Base-by-base conservation (phyloP, 306 rosid species). In the Argentina anserina region DNA sequence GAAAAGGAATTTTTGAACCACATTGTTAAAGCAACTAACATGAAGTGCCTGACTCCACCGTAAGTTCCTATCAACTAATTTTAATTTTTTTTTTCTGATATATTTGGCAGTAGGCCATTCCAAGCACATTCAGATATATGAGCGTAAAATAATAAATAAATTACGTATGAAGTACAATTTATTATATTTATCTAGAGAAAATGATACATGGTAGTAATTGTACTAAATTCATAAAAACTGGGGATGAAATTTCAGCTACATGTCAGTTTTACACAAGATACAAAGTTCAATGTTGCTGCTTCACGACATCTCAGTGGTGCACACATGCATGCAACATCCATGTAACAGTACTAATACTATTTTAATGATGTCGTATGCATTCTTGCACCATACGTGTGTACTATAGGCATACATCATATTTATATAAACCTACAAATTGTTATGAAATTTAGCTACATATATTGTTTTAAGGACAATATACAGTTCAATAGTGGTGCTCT, bases 21-120 rank as follows among this genome's bases (percentile, higher is more conserved):
- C 78, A 87, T 89, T 68, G 87, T 89, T 71, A 92, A 89, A 81
- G 88, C 93, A 31, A 92, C 96, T 17, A 92, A 92, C 80, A 92
- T 92, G 97, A 92, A 89, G 81, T 92, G 97, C 88, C 83, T 92
- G 73, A 92, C 96, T 56, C 96, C 96, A 39, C 90, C 78, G 96
- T 92, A 88, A 81, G 93, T 83, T 64, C 76, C 20, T 77, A 52
- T 50, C 15, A 69, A 71, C 52, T 25, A 9, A n/a, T 41, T 25
- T 78, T 17, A 6, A 5, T 3, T 37, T 6, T 10, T 17, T 28
- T 61, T 0, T 42, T 11, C 34, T 25, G 31, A 13, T 46, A 13
- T 25, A 9, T 25, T 29, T 28, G 5, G 2, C 1, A 45, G 39
- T 14, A 23, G 1, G 53, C 10, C 9, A 34, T 70, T 33, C 6